A percentile compares a stretch with the other conserved stretches of the same genome.
These are phyloP conservation scores for Cetraspora pellucida DNA, from an alignment of 192 early-diverging fungal genomes.

Conservation along the genomic window DNA sequence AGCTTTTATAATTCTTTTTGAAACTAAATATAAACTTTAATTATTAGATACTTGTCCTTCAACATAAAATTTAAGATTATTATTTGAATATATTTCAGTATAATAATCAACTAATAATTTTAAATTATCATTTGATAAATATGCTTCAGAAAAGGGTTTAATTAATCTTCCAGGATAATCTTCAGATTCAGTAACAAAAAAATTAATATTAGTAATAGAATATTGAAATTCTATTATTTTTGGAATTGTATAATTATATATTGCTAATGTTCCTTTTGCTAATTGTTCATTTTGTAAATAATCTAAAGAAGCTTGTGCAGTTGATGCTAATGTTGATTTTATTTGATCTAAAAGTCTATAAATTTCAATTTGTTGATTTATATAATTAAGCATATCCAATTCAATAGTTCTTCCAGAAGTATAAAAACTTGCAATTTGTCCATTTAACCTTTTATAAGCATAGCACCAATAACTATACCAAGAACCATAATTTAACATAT, in stretches of 20 bases:
- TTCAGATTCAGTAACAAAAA: not conserved
- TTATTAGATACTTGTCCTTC: not conserved
- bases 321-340: not conserved
- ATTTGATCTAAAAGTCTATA: not conserved
- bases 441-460: not conserved
- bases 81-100: not conserved
- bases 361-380: not conserved
- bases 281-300: not conserved
- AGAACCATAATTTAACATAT: not conserved
- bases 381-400: not conserved
- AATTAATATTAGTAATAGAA: not conserved
- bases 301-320: not conserved
- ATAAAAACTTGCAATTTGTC: not conserved
- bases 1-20: not conserved
- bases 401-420: not conserved
- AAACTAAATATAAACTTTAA: not conserved
- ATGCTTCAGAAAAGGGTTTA: not conserved
- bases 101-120: not conserved
- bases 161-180: not conserved
- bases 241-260: not conserved
- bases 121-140: not conserved
- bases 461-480: slow-evolving; percentile 2
- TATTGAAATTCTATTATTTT: not conserved
- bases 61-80: not conserved
- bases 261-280: not conserved